A percentile compares a stretch with the other conserved stretches of the same genome.
Conservation (phyloP, 2,329 filamentous ascomycete species). For the Fusarium mangiferae region DNA sequence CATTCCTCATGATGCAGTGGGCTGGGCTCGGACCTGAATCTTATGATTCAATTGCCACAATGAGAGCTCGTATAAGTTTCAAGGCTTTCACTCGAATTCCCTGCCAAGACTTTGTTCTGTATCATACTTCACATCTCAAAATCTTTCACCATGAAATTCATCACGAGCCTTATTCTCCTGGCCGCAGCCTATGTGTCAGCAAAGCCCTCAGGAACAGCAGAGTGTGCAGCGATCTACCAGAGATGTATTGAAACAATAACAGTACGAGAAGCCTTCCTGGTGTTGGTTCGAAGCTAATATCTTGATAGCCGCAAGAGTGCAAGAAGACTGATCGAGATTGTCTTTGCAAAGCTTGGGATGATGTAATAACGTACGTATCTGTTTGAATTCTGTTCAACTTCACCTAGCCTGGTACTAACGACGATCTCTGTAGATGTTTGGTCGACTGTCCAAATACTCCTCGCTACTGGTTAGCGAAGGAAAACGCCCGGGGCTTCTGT, state of each 20-base stretch:
- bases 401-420: background rate
- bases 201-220: background rate
- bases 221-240: conserved; percentile 5
- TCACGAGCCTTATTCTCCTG: background rate
- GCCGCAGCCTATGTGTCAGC: background rate
- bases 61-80: background rate
- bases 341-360: conserved; percentile 9
- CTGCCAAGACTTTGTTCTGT: background rate
- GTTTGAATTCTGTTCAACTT: too few species aligned
- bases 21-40: background rate
- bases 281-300: background rate
- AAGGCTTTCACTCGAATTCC: background rate
- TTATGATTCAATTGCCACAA: background rate
- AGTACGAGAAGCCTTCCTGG: background rate
- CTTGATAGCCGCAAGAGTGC: background rate
- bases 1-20: conserved; percentile 1
- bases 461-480: conserved; percentile 7
- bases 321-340: background rate
- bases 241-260: conserved; percentile 14
- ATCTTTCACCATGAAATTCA: background rate
- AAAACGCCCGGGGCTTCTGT: conserved; percentile 11
- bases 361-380: background rate
- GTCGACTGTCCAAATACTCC: background rate
- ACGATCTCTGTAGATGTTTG: background rate
- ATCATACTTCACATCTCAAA: background rate